Conservation (phyloP, 495 filamentous ascomycete species). For the Aspergillus cavernicola region DNA sequence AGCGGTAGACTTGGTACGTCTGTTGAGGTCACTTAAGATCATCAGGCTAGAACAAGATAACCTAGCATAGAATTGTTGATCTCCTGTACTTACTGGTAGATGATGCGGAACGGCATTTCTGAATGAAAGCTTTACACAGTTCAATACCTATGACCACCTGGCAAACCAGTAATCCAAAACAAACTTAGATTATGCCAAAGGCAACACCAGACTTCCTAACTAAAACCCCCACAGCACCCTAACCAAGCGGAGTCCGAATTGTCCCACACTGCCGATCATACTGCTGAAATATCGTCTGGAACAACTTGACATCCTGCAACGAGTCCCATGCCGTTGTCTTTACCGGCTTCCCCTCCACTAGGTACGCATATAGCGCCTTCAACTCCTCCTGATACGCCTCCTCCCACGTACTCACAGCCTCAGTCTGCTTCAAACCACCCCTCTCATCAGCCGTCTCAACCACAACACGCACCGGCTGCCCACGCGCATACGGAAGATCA, state of each 20-base stretch:
- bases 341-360: slow-evolving; percentile 33
- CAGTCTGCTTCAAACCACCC: slow-evolving; percentile 28
- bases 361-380: slow-evolving; percentile 43
- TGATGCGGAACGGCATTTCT: not conserved
- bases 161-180: no score
- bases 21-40: not conserved
- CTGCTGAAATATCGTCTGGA: slow-evolving; percentile 38
- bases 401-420: slow-evolving; percentile 42
- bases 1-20: slow-evolving; percentile 17
- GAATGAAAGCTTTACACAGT: not conserved
- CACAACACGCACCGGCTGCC: slow-evolving; percentile 43
- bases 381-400: slow-evolving; percentile 52
- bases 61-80: not conserved
- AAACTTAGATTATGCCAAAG: not conserved
- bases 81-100: not conserved
- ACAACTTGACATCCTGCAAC: slow-evolving; percentile 39
- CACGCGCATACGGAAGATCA: slow-evolving; percentile 50
- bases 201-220: not conserved
- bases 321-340: slow-evolving; percentile 53
- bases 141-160: not conserved
- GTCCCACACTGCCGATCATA: slow-evolving; percentile 43
- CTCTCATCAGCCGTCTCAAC: slow-evolving; percentile 43
- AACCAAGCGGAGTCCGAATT: slow-evolving; percentile 39
- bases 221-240: not conserved
- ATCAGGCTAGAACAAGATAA: no score